Evolutionary conservation across 1,139 yeast species (phyloP).

Genomic region (Debaryomycetaceae sp.): DNA sequence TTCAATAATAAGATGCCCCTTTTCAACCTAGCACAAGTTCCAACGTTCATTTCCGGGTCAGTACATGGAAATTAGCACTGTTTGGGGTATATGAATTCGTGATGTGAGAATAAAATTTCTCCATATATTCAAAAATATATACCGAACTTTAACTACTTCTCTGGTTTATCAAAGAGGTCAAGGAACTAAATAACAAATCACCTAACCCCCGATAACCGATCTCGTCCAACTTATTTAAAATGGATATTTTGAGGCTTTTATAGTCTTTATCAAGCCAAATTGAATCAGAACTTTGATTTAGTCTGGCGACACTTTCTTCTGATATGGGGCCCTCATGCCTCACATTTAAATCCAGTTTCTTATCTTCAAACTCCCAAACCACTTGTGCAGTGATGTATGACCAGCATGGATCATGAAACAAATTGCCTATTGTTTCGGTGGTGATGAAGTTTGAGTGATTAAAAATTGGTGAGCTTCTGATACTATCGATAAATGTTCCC

Average conservation of each 20-base stretch:
- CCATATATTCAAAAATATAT: background rate
- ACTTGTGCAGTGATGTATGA: slow-evolving; percentile 42
- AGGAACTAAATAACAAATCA: slow-evolving; percentile 42
- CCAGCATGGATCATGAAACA: slow-evolving; percentile 57
- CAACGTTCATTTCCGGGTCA: background rate
- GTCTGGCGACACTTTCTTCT: slow-evolving; percentile 23
- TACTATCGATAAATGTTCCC: slow-evolving; percentile 28
- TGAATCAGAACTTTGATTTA: slow-evolving; percentile 16
- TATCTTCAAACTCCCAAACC: slow-evolving; percentile 48
- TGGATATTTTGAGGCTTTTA: slow-evolving; percentile 36
- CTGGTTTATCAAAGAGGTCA: slow-evolving; percentile 37
- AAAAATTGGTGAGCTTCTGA: slow-evolving; percentile 33
- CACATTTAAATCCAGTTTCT: slow-evolving; percentile 17
- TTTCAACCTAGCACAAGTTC: background rate
- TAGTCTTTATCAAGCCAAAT: slow-evolving; percentile 30
- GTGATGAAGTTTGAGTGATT: slow-evolving; percentile 18
- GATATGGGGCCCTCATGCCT: slow-evolving; percentile 48
- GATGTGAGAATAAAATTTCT: background rate
- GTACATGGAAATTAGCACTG: background rate
- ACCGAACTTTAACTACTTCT: slow-evolving; percentile 6
- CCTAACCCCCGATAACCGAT: slow-evolving; percentile 42
- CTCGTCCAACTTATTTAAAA: slow-evolving; percentile 31
- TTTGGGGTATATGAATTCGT: no score
- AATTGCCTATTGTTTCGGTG: slow-evolving; percentile 40
- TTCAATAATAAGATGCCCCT: background rate